Conservation (phyloP, 2,329 filamentous ascomycete genomes). For the Calonectria hawksworthii region DNA sequence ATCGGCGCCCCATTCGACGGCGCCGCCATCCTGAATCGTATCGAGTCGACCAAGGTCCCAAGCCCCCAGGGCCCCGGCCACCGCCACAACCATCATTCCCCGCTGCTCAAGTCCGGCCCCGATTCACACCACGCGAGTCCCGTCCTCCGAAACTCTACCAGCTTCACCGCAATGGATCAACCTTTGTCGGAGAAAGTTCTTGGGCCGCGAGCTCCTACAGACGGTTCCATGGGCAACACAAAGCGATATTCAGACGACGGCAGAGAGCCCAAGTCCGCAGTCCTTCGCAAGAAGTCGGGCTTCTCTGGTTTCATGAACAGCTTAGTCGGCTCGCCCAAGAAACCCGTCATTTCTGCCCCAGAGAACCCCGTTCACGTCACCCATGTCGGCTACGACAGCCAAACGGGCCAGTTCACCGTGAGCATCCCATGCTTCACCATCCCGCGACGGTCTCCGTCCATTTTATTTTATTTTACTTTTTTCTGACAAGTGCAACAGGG, state of each 20-base stretch:
- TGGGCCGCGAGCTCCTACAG: conserved; percentile 56
- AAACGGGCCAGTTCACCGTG: conserved; percentile 96
- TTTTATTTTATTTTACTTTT: conserved; percentile 9
- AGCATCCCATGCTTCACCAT: conserved; percentile 51
- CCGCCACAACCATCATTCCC: conserved; percentile 50
- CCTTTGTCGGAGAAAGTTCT: conserved; percentile 54
- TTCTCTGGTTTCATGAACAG: conserved; percentile 91
- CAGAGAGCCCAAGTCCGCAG: conserved; percentile 71
- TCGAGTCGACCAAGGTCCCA: conserved; percentile 65
- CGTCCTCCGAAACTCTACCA: conserved; percentile 74
- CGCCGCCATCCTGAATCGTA: conserved; percentile 71
- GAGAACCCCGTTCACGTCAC: conserved; percentile 98
- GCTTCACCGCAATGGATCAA: conserved; percentile 57
- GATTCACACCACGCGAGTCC: conserved; percentile 67
- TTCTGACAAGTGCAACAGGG: conserved; percentile 68
- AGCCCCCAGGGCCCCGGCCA: conserved; percentile 47
- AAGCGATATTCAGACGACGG: conserved; percentile 87
- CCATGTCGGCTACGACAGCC: conserved; percentile 96
- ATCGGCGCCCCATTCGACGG: conserved; percentile 77
- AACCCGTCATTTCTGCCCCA: conserved; percentile 95
- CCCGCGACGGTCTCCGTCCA: conserved; percentile 31
- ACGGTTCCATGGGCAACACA: conserved; percentile 62
- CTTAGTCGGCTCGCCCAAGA: conserved; percentile 85
- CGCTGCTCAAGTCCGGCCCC: conserved; percentile 64
- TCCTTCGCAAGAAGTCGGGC: conserved; percentile 86